Base-by-base conservation (phyloP, 306 rosid genomes). In the Arachis stenosperma region DNA sequence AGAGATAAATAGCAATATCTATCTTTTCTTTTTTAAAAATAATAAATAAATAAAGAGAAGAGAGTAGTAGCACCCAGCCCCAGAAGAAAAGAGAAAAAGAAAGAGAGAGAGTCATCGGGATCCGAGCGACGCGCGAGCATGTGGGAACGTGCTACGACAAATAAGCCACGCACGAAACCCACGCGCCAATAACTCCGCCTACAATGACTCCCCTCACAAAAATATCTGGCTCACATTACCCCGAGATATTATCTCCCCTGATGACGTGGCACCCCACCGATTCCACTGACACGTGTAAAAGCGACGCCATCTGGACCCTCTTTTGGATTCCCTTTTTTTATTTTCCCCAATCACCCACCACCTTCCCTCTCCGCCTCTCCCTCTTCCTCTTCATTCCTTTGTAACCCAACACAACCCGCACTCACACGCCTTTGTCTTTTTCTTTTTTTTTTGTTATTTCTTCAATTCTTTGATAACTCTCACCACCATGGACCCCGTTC, bases 251-350 rank as follows among this genome's bases (percentile, higher is more conserved):
- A 77, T 92, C 84, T 41, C 9, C 37, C 3, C 2, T 1, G 83
- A 22, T 83, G 95, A 87, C 77, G 87, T 90, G 97, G 88, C 86
- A 78, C 12, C 40, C 6, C 1, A 36, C 9, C 42, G 56, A 67
- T 22, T 9, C 37, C 15, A 8, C 48, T 71, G 84, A 80, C 98
- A 89, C 96, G 92, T 87, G 97, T 86, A 93, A 93, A 93, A 90
- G 90, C 85, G 84, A 51, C 53, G 91, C 96, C 96, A 88, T 84
- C 81, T 92, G 97, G 90, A 84, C 43, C 74, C 77, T 71, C 76
- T 71, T 80, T 83, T 33, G 3, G 37, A 33, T 2, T 33, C 37
- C 37, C 37, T 33, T 33, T 33, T 33, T 33, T 33, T 33, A 2
- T 33, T 33, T 68, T 44, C 79, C 81, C 73, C 0, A 1, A 4